These are phyloP conservation scores for Neurospora sp. DNA, from an alignment of 495 filamentous ascomycete genomes.

Conservation along the genomic window DNA sequence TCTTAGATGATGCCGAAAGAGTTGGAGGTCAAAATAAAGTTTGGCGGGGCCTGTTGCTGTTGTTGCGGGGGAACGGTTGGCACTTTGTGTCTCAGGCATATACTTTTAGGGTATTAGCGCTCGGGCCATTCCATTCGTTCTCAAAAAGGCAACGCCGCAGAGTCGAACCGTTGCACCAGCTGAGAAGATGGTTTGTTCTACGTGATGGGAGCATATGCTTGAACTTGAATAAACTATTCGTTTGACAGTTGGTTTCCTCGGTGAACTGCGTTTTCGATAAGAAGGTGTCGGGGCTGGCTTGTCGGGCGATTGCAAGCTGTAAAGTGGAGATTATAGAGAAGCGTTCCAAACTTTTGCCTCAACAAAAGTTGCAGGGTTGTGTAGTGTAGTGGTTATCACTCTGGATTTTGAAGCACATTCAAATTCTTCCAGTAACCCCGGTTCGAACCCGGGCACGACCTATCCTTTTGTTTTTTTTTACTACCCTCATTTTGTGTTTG, in stretches of 20 bases:
- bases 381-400: constrained; percentile 1
- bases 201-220: not conserved
- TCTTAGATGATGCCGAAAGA: not conserved
- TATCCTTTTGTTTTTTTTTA: not conserved
- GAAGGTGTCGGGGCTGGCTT: not conserved
- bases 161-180: not conserved
- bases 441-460: not conserved
- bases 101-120: not conserved
- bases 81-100: not conserved
- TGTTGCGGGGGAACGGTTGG: not conserved
- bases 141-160: not conserved
- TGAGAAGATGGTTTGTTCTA: not conserved
- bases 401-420: not conserved
- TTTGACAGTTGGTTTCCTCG: not conserved
- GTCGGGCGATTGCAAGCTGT: not conserved
- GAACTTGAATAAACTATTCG: not conserved
- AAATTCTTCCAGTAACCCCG: not conserved
- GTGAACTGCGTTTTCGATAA: not conserved
- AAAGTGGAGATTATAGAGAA: not conserved
- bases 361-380: not conserved
- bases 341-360: not conserved
- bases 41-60: not conserved
- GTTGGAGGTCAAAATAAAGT: constrained; percentile 5
- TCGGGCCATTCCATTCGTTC: not conserved
- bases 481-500: rapidly evolving